Evolutionary conservation across 1,284 basidiomycete species (phyloP), one percentile per base, ranked within the genome.

Genomic region (Heterobasidion irregulare): DNA sequence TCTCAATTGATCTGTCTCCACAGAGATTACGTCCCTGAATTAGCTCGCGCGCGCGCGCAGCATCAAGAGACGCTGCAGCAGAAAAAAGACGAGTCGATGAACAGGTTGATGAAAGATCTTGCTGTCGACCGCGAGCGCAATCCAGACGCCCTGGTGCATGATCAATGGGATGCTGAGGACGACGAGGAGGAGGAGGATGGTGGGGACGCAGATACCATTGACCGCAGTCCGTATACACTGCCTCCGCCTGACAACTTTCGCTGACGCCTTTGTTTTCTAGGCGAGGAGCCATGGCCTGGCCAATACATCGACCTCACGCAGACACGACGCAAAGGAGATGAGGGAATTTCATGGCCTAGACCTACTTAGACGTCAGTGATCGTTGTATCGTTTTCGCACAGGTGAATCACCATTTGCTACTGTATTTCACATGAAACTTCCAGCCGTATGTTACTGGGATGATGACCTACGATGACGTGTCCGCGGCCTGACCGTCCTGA

Each of bases 1-100:
- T 44, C 18, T 50, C 46, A 52, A 16, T 34, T 13, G 35, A 8
- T 43, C 41, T 47, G 38, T 8, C 35, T 47, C 32, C 48, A 19
- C 66, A 94, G 92, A 58, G 92, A 95, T 59, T 98, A 98, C 70
- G 80, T 94, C 47, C 94, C 95, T 0, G 94, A 98, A 65, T 80
- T 99, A 3, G 80, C 89, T 54, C 82, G 85, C 48, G 80, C 92
- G 16, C 76, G 76, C 32, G 75, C 75, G 8, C 72, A 75, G 2
- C 78, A 80, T 57, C 87, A 86, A 56, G 79, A 83, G 62, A 76
- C 81, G 9, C 72, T 91, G 16, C 76, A 84, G 63, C 82, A 82
- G 53, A 76, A 79, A 60, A 89, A 92, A 68, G 78, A 88, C 58
- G 87, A 91, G 56, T 91, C 92, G 26, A 76, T 98, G 70, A 83